phyloP scores from a whole-genome alignment of 2,329 filamentous ascomycete species.

The Neonectria hederae region DNA sequence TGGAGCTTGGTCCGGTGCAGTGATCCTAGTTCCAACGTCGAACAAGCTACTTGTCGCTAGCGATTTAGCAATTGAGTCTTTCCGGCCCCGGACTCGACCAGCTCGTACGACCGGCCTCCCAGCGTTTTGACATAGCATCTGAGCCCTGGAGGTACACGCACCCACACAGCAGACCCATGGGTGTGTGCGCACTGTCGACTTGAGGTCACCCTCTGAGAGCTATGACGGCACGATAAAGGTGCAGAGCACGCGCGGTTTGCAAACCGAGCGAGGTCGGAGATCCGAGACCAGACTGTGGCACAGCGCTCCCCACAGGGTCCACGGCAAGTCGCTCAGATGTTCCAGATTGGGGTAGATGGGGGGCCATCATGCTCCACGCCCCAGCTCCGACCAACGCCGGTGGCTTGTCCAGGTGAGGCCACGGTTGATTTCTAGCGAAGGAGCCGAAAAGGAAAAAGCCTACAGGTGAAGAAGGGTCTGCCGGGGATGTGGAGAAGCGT shows the following conservation, averaged over 20 bases:
- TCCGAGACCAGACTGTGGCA: conserved; percentile 19
- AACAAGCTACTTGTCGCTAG: conserved; percentile 22
- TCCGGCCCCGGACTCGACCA: conserved; percentile 5
- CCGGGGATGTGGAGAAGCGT: conserved; percentile 19
- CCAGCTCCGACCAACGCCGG: conserved; percentile 35
- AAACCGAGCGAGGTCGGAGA: conserved; percentile 38
- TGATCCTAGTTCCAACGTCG: background rate
- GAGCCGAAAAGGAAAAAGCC: background rate
- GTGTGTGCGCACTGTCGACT: conserved; percentile 17
- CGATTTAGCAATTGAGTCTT: background rate
- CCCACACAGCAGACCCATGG: conserved; percentile 12
- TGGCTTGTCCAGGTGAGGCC: conserved; percentile 23
- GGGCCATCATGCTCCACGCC: conserved; percentile 6
- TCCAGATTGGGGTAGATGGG: conserved; percentile 16
- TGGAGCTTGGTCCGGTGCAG: background rate
- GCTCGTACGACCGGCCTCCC: conserved; percentile 32
- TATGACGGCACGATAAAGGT: background rate
- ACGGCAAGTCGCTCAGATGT: conserved; percentile 28
- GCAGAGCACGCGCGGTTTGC: conserved; percentile 5
- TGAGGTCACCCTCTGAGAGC: background rate
- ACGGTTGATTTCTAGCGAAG: conserved; percentile 19
- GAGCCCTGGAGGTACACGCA: conserved; percentile 5
- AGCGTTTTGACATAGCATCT: conserved; percentile 20
- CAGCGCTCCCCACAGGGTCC: conserved; percentile 18
- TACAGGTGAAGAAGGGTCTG: conserved; percentile 24